Evolutionary conservation across 116 monocot species (phyloP).

Genomic region (Cymodocea nodosa): DNA sequence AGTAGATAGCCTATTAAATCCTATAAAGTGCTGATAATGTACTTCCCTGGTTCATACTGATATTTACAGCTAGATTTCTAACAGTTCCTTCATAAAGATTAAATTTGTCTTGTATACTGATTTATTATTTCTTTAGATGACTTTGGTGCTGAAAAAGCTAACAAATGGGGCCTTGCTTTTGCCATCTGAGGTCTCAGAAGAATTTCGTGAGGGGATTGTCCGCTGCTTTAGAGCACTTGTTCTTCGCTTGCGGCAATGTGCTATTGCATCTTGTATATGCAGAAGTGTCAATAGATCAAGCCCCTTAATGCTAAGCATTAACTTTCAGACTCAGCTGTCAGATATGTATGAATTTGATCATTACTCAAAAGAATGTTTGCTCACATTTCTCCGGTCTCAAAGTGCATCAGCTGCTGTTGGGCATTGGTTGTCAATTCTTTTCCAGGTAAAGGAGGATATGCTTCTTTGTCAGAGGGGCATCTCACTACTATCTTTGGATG

Average conservation of each 20-base stretch:
- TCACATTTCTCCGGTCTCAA: conserved; percentile 76
- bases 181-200: conserved; percentile 62
- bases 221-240: conserved; percentile 70
- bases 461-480: not conserved
- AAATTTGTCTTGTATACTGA: not conserved
- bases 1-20: too few species aligned
- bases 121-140: conserved; percentile 43
- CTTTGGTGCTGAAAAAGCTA: conserved; percentile 70
- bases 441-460: conserved; percentile 41
- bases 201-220: conserved; percentile 68
- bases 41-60: too few species aligned
- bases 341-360: conserved; percentile 8
- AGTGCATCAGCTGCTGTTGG: conserved; percentile 88
- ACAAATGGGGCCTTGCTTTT: conserved; percentile 73
- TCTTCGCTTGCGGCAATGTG: conserved; percentile 47
- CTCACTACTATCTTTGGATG: not conserved
- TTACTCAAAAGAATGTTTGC: conserved; percentile 57
- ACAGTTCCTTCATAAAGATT: too few species aligned
- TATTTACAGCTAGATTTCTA: too few species aligned
- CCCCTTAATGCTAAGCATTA: conserved; percentile 2
- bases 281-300: conserved; percentile 18
- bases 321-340: conserved; percentile 2
- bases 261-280: conserved; percentile 40
- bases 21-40: too few species aligned
- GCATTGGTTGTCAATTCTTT: conserved; percentile 88